phyloP scores from a whole-genome alignment of 805 yeast species.

The Kluyveromyces starmeri region DNA sequence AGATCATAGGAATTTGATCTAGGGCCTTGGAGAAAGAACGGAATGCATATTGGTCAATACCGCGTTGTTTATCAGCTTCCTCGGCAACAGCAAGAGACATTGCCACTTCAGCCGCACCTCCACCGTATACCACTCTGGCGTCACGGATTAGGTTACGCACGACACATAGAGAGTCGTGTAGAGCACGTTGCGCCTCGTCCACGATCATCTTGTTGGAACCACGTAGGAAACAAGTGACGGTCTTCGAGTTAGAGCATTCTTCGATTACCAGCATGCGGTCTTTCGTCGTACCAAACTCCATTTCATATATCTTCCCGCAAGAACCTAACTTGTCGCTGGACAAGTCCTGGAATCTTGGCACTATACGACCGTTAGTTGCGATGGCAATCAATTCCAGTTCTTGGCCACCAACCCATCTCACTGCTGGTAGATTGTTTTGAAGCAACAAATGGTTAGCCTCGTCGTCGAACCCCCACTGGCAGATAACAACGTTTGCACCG shows the following conservation, averaged over 20 bases:
- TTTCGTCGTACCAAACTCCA: constrained; percentile 92
- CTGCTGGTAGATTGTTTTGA: constrained; percentile 86
- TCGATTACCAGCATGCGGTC: constrained; percentile 95
- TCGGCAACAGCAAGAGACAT: constrained; percentile 86
- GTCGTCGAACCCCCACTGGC: constrained; percentile 99
- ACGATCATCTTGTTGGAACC: constrained; percentile 98
- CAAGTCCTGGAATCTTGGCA: constrained; percentile 93
- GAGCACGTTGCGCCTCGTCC: constrained; percentile 92
- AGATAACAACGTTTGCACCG: constrained; percentile 93
- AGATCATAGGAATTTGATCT: constrained; percentile 85
- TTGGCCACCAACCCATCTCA: constrained; percentile 98
- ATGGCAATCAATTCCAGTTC: constrained; percentile 93
- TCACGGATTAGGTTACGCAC: constrained; percentile 92
- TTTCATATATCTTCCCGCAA: constrained; percentile 78
- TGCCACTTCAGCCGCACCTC: constrained; percentile 96
- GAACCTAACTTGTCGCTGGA: constrained; percentile 72
- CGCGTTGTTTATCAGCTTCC: constrained; percentile 87
- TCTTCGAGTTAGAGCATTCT: constrained; percentile 75
- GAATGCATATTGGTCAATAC: constrained; percentile 97
- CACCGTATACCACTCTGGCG: constrained; percentile 95
- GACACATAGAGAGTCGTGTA: constrained; percentile 94
- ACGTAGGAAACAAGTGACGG: constrained; percentile 87
- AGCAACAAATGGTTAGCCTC: constrained; percentile 92
- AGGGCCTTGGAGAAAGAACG: constrained; percentile 88
- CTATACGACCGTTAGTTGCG: constrained; percentile 95